Evolutionary conservation across 2,329 filamentous ascomycete species (phyloP).

Genomic region (Raffaelea arxii): DNA sequence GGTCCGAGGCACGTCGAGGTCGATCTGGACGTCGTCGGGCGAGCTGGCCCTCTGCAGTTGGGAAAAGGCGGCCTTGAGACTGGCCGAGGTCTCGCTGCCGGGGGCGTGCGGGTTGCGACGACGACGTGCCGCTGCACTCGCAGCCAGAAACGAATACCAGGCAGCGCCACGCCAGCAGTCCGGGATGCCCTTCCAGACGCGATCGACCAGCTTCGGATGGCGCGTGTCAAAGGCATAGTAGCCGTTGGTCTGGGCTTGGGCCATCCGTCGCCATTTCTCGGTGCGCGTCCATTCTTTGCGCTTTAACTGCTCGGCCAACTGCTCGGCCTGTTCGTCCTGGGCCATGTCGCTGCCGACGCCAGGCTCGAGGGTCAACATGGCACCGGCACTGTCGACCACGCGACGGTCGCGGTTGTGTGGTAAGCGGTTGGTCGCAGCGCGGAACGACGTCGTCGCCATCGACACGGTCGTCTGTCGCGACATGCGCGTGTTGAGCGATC

Average conservation of each 20-base stretch:
- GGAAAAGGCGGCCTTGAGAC: constrained; percentile 64
- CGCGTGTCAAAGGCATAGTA: constrained; percentile 67
- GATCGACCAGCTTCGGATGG: constrained; percentile 75
- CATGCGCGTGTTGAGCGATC: constrained; percentile 48
- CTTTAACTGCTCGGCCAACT: constrained; percentile 45
- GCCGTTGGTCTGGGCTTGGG: constrained; percentile 25
- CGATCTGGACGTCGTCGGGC: constrained; percentile 91
- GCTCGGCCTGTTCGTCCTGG: constrained; percentile 45
- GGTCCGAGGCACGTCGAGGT: constrained; percentile 90
- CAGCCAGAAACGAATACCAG: constrained; percentile 85
- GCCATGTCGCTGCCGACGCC: constrained; percentile 41
- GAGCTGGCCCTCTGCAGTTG: constrained; percentile 64
- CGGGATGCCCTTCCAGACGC: constrained; percentile 97
- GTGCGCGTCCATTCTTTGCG: constrained; percentile 53
- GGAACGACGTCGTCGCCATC: constrained; percentile 44
- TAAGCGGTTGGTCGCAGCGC: constrained; percentile 48
- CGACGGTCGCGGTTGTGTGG: constrained; percentile 52
- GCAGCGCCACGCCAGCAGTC: constrained; percentile 89
- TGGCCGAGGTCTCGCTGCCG: constrained; percentile 55
- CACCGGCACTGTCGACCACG: constrained; percentile 55
- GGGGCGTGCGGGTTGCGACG: constrained; percentile 15
- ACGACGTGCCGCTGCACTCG: constrained; percentile 51
- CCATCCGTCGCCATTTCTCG: constrained; percentile 61
- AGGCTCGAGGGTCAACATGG: constrained; percentile 53
- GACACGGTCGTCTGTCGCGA: constrained; percentile 42